These are phyloP conservation scores for Trichoderma sp. DNA, from an alignment of 2,329 filamentous ascomycete genomes.

Conservation along the genomic window DNA sequence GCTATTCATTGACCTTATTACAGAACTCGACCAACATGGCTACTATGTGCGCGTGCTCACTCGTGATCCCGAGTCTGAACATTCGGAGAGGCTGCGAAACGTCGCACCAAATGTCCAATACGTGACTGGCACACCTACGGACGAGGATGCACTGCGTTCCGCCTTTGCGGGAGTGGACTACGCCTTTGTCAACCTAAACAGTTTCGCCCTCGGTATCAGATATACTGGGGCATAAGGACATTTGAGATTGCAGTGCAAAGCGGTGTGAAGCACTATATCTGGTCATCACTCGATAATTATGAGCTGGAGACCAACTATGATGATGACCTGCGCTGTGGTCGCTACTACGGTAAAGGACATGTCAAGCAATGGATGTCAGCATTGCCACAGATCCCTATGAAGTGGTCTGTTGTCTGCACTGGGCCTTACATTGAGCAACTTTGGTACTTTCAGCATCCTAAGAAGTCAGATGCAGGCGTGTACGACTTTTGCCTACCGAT, in stretches of 20 bases:
- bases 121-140: neutral
- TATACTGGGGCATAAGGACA: neutral
- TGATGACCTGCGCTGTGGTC: neutral
- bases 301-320: neutral
- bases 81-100: neutral
- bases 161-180: neutral
- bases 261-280: neutral
- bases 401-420: neutral
- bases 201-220: neutral
- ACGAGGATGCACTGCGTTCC: neutral
- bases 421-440: neutral
- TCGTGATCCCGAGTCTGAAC: neutral
- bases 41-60: neutral
- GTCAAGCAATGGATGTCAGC: neutral
- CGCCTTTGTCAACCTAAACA: neutral
- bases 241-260: neutral
- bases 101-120: neutral
- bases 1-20: neutral
- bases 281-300: neutral
- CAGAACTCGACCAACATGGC: neutral
- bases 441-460: neutral
- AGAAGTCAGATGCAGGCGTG: neutral
- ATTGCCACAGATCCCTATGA: neutral
- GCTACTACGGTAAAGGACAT: neutral
- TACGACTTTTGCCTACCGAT: neutral